Conservation (phyloP, 2,329 filamentous ascomycete species). For the Colletotrichum trifolii region DNA sequence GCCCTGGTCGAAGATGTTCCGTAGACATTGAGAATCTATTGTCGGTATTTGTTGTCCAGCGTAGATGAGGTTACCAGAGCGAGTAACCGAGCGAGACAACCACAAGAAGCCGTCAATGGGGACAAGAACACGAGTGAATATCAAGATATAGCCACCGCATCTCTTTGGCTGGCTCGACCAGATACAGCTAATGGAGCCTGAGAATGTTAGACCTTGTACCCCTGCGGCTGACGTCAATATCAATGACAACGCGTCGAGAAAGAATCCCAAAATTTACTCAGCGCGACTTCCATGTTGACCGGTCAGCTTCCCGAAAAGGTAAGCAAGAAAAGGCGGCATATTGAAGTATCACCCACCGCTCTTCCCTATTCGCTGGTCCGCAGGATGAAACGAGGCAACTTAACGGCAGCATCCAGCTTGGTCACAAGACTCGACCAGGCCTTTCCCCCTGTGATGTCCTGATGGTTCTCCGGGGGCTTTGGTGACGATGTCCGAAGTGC, state of each 20-base stretch:
- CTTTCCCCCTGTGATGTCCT: conserved; percentile 15
- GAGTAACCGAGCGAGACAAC: too few relatives aligned
- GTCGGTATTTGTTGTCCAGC: too few relatives aligned
- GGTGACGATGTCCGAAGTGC: neutral
- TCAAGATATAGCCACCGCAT: too few relatives aligned
- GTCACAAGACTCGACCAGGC: conserved; percentile 25
- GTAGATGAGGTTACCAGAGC: too few relatives aligned
- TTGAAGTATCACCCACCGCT: conserved; percentile 32
- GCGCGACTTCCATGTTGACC: conserved; percentile 1
- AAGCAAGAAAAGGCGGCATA: conserved; percentile 32
- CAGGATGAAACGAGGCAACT: conserved; percentile 35
- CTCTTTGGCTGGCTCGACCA: neutral
- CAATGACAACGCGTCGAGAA: neutral
- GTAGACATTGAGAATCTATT: too few relatives aligned
- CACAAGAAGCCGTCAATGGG: too few relatives aligned
- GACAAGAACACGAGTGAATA: neutral
- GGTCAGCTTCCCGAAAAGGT: conserved; percentile 22
- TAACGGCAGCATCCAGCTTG: neutral
- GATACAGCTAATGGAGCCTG: neutral
- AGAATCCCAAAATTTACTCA: neutral
- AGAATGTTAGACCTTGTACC: neutral
- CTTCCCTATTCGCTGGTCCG: conserved; percentile 29
- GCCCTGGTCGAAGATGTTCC: too few relatives aligned
- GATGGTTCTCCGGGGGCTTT: neutral
- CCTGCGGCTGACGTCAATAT: conserved; percentile 31